These are phyloP conservation scores for Aspergillus nidulans DNA, from an alignment of 495 filamentous ascomycete genomes.

Conservation along the genomic window DNA sequence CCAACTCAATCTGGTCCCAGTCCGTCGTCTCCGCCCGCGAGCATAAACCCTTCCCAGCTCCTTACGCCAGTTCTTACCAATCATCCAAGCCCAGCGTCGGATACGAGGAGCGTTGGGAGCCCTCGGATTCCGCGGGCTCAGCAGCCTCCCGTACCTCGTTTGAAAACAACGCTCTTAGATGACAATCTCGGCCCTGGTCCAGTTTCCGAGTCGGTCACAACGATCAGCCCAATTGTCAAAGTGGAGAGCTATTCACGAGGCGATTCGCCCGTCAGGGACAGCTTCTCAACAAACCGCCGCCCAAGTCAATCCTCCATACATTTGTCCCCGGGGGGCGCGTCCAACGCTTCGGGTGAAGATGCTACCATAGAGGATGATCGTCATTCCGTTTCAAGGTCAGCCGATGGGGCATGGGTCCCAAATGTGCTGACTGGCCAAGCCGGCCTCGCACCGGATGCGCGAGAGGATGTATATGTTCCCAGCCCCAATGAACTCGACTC, in stretches of 20 bases:
- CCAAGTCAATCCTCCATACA: constrained; percentile 36
- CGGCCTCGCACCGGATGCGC: constrained; percentile 38
- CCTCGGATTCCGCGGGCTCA: neutral
- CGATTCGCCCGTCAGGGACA: constrained; percentile 42
- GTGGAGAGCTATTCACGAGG: constrained; percentile 43
- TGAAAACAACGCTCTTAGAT: constrained; percentile 21
- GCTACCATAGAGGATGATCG: constrained; percentile 19
- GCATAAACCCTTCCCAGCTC: constrained; percentile 19
- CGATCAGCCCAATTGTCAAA: constrained; percentile 44
- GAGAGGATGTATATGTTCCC: constrained; percentile 35
- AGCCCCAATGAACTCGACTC: constrained; percentile 45
- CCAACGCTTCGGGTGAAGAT: constrained; percentile 30
- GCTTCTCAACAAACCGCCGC: constrained; percentile 20
- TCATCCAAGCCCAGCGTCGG: constrained; percentile 18
- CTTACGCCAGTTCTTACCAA: constrained; percentile 18
- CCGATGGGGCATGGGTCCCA: constrained; percentile 33
- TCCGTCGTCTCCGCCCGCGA: constrained; percentile 11
- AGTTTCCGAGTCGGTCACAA: constrained; percentile 22
- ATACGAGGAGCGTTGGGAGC: constrained; percentile 5
- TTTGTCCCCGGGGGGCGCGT: constrained; percentile 31
- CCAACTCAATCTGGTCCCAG: constrained; percentile 1
- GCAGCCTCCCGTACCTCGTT: constrained; percentile 13
- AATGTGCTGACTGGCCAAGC: constrained; percentile 26
- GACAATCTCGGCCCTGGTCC: constrained; percentile 17
- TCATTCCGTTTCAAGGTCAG: constrained; percentile 21